A percentile compares a stretch with the other conserved stretches of the same genome.
These are phyloP conservation scores for Ceratobasidium sp. DNA, from an alignment of 1,284 basidiomycete genomes.

Conservation along the genomic window DNA sequence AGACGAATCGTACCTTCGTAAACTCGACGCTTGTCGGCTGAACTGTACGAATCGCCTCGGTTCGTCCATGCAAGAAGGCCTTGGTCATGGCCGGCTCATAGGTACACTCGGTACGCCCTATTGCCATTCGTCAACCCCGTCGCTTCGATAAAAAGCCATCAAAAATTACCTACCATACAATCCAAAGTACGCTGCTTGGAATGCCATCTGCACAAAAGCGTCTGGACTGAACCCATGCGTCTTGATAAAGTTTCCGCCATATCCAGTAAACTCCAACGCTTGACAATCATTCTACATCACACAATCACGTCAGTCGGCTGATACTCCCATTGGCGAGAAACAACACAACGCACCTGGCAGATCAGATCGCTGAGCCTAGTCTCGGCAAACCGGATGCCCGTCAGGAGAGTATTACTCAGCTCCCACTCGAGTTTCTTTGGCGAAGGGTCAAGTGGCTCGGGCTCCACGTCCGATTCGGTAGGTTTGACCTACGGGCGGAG, in stretches of 20 bases:
- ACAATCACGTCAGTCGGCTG: too few species aligned
- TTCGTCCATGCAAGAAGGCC: slow-evolving; percentile 91
- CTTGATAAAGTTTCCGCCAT: slow-evolving; percentile 86
- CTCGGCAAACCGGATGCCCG: slow-evolving; percentile 92
- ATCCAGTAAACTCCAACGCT: slow-evolving; percentile 85
- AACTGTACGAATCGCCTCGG: slow-evolving; percentile 93
- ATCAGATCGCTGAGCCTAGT: slow-evolving; percentile 93
- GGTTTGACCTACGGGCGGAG: slow-evolving; percentile 17
- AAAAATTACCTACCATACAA: slow-evolving; percentile 72
- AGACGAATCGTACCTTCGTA: slow-evolving; percentile 64
- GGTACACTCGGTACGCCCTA: slow-evolving; percentile 88
- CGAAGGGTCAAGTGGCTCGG: slow-evolving; percentile 71
- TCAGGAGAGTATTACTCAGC: slow-evolving; percentile 79
- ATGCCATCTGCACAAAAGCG: slow-evolving; percentile 96
- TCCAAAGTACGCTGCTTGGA: slow-evolving; percentile 95
- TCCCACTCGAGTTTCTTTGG: slow-evolving; percentile 98
- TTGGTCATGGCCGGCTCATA: slow-evolving; percentile 99
- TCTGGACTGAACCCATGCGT: slow-evolving; percentile 92
- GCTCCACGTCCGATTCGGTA: slow-evolving; percentile 44
- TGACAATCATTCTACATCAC: slow-evolving; percentile 88
- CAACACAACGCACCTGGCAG: slow-evolving; percentile 55
- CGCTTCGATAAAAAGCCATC: neutral
- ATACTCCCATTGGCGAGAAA: neutral
- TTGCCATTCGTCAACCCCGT: slow-evolving; percentile 2
- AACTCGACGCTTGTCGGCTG: slow-evolving; percentile 86